These are phyloP conservation scores for Candida maris DNA, from an alignment of 805 yeast species.

Conservation along the genomic window DNA sequence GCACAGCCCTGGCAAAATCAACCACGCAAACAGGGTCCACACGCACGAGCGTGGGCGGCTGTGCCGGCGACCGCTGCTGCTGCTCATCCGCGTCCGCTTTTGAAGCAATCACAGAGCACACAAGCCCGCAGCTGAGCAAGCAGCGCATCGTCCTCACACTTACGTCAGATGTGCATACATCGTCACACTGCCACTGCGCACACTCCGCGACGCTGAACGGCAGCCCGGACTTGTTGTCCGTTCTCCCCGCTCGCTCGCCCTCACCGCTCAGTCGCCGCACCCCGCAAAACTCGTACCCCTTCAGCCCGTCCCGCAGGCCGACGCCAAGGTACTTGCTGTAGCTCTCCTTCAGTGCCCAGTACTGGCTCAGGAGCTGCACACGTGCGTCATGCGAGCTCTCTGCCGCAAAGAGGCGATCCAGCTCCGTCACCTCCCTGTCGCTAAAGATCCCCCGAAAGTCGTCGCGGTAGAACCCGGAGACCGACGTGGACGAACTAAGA, in stretches of 20 bases:
- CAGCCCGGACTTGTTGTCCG: neutral
- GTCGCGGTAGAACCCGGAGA: slow-evolving; percentile 20
- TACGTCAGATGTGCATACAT: slow-evolving; percentile 5
- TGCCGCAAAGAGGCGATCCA: slow-evolving; percentile 20
- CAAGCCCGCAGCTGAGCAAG: slow-evolving; percentile 1
- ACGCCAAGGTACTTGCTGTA: slow-evolving; percentile 63
- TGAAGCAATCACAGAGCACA: slow-evolving; percentile 3
- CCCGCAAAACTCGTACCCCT: slow-evolving; percentile 20
- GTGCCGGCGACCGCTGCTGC: neutral
- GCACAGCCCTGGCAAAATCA: slow-evolving; percentile 3
- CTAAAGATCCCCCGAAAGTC: slow-evolving; percentile 30
- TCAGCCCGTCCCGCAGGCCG: slow-evolving; percentile 42
- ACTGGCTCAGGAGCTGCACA: slow-evolving; percentile 42
- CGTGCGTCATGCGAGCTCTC: slow-evolving; percentile 7
- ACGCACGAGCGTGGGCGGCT: neutral
- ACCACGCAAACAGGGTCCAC: slow-evolving; percentile 4
- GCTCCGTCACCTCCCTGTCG: slow-evolving; percentile 21
- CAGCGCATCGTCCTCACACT: slow-evolving; percentile 4
- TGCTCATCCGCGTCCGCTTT: neutral
- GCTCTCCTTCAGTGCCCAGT: slow-evolving; percentile 81
- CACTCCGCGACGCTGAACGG: neutral
- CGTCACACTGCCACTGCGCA: slow-evolving; percentile 1
- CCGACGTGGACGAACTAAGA: slow-evolving; percentile 26
- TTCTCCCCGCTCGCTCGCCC: neutral
- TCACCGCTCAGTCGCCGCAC: slow-evolving; percentile 8